A percentile compares a stretch with the other conserved stretches of the same genome.
Conservation (phyloP, 176 grass and related monocot genomes). For the Themeda triandra region DNA sequence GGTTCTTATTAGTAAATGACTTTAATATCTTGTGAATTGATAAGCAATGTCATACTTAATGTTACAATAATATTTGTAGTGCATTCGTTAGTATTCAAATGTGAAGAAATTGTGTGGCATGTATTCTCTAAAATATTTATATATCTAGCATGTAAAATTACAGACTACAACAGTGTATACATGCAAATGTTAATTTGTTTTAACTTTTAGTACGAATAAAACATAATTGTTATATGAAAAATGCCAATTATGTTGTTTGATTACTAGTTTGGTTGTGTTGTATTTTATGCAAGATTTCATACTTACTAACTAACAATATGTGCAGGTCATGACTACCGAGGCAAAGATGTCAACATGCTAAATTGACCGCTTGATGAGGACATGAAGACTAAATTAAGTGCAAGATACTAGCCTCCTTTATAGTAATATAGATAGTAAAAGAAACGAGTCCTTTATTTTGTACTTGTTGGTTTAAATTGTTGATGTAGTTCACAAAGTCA, state of each 20-base stretch:
- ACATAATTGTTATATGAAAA: background rate
- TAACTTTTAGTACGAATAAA: background rate
- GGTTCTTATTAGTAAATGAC: no score
- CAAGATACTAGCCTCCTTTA: background rate
- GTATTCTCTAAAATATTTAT: background rate
- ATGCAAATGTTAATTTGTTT: background rate
- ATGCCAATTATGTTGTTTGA: background rate
- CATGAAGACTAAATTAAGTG: background rate
- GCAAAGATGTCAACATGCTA: background rate
- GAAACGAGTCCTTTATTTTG: background rate
- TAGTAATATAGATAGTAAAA: background rate
- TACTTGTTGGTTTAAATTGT: background rate
- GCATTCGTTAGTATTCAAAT: background rate
- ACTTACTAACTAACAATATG: background rate
- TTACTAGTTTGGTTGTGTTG: background rate
- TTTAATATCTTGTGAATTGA: background rate
- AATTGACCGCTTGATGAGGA: background rate
- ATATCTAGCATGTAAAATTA: background rate
- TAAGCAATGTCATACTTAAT: background rate
- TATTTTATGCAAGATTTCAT: background rate
- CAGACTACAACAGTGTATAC: background rate
- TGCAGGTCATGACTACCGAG: constrained; percentile 20
- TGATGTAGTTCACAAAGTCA: background rate
- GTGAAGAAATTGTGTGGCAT: background rate
- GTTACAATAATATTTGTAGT: background rate